Evolutionary conservation across 495 filamentous ascomycete species (phyloP), one percentile per base, ranked within the genome.

Genomic region (Aspergillus heteromorphus): DNA sequence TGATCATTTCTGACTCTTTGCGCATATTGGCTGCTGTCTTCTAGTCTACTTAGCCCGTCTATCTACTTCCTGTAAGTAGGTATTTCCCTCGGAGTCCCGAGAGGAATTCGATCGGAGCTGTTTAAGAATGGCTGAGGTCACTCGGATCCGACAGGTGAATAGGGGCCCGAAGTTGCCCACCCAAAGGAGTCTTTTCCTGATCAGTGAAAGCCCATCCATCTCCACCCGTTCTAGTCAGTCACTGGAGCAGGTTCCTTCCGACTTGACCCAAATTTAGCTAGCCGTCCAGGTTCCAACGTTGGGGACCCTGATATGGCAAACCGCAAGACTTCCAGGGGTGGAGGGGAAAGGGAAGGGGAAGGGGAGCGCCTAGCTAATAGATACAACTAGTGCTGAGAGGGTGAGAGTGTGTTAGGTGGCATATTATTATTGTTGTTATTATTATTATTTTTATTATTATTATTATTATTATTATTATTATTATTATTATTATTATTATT

Each of bases 111-210:
- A 14, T 38, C 34, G 34, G 34, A 38, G 34, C 34, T 16, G 6
- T 47, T 27, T n/a, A 45, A 21, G 18, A 43, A 21, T 10, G 17
- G 40, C 7, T 27, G 43, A 45, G 31, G 31, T 45, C 16, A 21
- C 43, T 47, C 43, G 43, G 43, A 47, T 27, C 43, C 43, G 43
- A 29, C 21, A 47, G 23, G n/a, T n/a, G 31, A 38, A 38, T 27
- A 47, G 43, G 43, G 43, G 43, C 42, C 42, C 25, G 25, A 45
- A 9, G 42, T 43, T n/a, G 20, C 10, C 25, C 42, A 45, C 21
- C 20, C 21, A 45, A n/a, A n/a, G 42, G 42, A 25, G 42, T 11
- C 20, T 45, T 45, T 27, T 45, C 21, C 18, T 27, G 42, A 27
- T 10, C 42, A 16, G 42, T 34, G 31, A 34, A 34, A 34, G 31